phyloP scores from a whole-genome alignment of 2,329 filamentous ascomycete species.

The Bipolaris gigantea region DNA sequence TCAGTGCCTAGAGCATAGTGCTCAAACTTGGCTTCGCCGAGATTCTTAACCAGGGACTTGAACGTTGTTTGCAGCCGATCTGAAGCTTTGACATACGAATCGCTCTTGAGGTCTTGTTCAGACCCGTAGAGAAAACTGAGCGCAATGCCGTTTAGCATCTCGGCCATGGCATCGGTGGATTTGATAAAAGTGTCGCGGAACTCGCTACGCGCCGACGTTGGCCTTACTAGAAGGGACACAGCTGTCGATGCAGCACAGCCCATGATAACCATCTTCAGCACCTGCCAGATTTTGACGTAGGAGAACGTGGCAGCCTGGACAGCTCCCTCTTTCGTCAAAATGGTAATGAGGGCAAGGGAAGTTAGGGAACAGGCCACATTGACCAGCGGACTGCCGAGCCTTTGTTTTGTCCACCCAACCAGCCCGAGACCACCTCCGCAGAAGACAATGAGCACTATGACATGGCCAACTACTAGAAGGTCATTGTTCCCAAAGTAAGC shows the following conservation, averaged over 20 bases:
- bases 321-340: constrained; percentile 87
- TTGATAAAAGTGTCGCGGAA: constrained; percentile 74
- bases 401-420: constrained; percentile 85
- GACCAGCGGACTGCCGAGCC: constrained; percentile 74
- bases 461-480: constrained; percentile 72
- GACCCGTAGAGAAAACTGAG: constrained; percentile 80
- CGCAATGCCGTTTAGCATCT: constrained; percentile 80
- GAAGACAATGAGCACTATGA: constrained; percentile 78
- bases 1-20: constrained; percentile 82
- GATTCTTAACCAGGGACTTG: constrained; percentile 70
- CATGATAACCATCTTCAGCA: constrained; percentile 58
- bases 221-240: constrained; percentile 70
- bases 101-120: constrained; percentile 72
- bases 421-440: constrained; percentile 85
- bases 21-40: constrained; percentile 86
- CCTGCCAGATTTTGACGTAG: constrained; percentile 76
- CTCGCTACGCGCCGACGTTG: constrained; percentile 72
- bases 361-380: constrained; percentile 79
- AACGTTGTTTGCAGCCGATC: constrained; percentile 68
- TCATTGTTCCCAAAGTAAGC: constrained; percentile 73
- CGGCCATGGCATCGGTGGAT: constrained; percentile 73
- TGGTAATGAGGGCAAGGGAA: constrained; percentile 84
- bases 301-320: constrained; percentile 82
- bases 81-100: constrained; percentile 65
- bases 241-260: constrained; percentile 57